Evolutionary conservation across 306 rosid genomes (phyloP).

Genomic region (Trifolium dubium): DNA sequence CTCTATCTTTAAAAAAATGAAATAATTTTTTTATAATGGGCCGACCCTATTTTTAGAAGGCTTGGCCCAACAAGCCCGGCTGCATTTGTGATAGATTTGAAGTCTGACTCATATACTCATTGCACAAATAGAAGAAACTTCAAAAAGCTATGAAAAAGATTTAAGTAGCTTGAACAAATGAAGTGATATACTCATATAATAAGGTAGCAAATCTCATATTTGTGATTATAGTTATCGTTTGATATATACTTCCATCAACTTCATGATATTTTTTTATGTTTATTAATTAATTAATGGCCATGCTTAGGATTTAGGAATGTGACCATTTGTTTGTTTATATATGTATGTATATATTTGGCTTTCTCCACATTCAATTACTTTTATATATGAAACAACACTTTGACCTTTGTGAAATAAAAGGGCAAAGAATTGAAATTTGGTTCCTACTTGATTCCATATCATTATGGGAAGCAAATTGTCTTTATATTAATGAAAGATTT

Average conservation of each 20-base stretch:
- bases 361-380: conserved; percentile 34
- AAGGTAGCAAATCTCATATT: conserved; percentile 47
- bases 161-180: conserved; percentile 48
- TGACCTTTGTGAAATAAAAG: conserved; percentile 42
- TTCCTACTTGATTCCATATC: conserved; percentile 58
- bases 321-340: conserved; percentile 48
- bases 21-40: too few relatives aligned
- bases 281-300: conserved; percentile 38
- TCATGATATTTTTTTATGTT: conserved; percentile 34
- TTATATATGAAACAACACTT: conserved; percentile 34
- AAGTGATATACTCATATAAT: conserved; percentile 58
- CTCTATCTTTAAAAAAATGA: too few relatives aligned
- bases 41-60: too few relatives aligned
- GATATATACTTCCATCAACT: conserved; percentile 42
- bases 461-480: conserved; percentile 35
- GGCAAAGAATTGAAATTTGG: conserved; percentile 45
- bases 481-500: conserved; percentile 33
- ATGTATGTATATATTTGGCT: conserved; percentile 45
- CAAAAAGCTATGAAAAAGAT: conserved; percentile 41
- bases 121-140: conserved; percentile 45
- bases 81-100: too few relatives aligned
- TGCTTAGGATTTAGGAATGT: conserved; percentile 33
- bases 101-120: too few relatives aligned
- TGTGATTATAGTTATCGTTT: conserved; percentile 36
- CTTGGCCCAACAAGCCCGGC: too few relatives aligned